Evolutionary conservation across 768 basidiomycete genomes (phyloP), one percentile per base, ranked within the genome.

Genomic region (Terana coerulea): DNA sequence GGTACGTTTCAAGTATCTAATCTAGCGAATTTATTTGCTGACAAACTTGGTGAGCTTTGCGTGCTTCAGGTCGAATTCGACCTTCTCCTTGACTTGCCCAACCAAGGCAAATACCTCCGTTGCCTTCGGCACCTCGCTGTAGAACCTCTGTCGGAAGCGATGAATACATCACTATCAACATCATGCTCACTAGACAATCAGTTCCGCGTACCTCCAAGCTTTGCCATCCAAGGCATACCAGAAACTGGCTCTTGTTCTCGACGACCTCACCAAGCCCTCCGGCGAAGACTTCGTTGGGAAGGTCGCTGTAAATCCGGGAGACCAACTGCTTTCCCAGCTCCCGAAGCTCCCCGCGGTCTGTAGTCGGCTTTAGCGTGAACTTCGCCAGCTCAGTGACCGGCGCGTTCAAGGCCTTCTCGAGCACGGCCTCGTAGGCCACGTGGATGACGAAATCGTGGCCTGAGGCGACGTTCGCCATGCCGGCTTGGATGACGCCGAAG

Each of bases 61-160:
- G 17, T 44, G 43, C 29, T 44, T 44, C 22, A 29, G 43, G 28
- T 44, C 43, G 28, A n/a, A n/a, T n/a, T n/a, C n/a, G n/a, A n/a
- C n/a, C n/a, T n/a, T n/a, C n/a, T n/a, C n/a, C n/a, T n/a, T n/a
- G n/a, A n/a, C n/a, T n/a, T n/a, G n/a, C n/a, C n/a, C n/a, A n/a
- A n/a, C n/a, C n/a, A n/a, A n/a, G n/a, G n/a, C n/a, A n/a, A n/a
- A n/a, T n/a, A n/a, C n/a, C n/a, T n/a, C n/a, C n/a, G n/a, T n/a
- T n/a, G n/a, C n/a, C n/a, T n/a, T n/a, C n/a, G n/a, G n/a, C n/a
- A n/a, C n/a, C n/a, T n/a, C n/a, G n/a, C n/a, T n/a, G n/a, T n/a
- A n/a, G n/a, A n/a, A n/a, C n/a, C n/a, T n/a, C n/a, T n/a, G n/a
- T n/a, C n/a, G n/a, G n/a, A n/a, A n/a, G n/a, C n/a, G n/a, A n/a